A percentile compares a stretch with the other conserved stretches of the same genome.
phyloP scores from a whole-genome alignment of 148 eudicot species.

The Chenopodium formosanum region DNA sequence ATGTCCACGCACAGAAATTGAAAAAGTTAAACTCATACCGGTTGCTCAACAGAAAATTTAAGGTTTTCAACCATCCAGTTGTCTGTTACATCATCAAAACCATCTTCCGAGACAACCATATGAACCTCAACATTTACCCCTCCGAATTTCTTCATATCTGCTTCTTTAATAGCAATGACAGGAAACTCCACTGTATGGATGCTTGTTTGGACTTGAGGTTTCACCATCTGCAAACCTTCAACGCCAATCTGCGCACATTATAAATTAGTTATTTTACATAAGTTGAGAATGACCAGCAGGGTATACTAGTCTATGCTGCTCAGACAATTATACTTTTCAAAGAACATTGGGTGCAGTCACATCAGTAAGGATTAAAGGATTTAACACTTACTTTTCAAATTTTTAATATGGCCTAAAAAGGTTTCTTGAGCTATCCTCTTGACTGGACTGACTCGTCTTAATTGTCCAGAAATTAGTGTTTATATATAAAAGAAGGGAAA shows the following conservation, averaged over 20 bases:
- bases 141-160: slow-evolving; percentile 42
- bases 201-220: slow-evolving; percentile 56
- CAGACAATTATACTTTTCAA: neutral
- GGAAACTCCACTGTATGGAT: slow-evolving; percentile 36
- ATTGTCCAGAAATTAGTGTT: neutral
- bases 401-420: neutral
- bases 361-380: neutral
- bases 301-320: neutral
- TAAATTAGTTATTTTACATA: neutral
- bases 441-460: neutral
- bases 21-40: slow-evolving; percentile 45
- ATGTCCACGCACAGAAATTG: neutral
- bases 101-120: slow-evolving; percentile 59
- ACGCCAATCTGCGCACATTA: slow-evolving; percentile 60
- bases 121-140: slow-evolving; percentile 74
- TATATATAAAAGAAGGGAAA: neutral
- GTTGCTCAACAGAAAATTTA: slow-evolving; percentile 73
- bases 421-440: neutral
- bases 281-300: neutral
- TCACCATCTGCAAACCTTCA: slow-evolving; percentile 77
- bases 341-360: neutral
- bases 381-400: neutral
- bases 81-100: slow-evolving; percentile 36
- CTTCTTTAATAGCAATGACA: slow-evolving; percentile 32
- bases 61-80: slow-evolving; percentile 75